Base-by-base conservation (phyloP, 345 rosid genomes). In the Tarenaya hassleriana region DNA sequence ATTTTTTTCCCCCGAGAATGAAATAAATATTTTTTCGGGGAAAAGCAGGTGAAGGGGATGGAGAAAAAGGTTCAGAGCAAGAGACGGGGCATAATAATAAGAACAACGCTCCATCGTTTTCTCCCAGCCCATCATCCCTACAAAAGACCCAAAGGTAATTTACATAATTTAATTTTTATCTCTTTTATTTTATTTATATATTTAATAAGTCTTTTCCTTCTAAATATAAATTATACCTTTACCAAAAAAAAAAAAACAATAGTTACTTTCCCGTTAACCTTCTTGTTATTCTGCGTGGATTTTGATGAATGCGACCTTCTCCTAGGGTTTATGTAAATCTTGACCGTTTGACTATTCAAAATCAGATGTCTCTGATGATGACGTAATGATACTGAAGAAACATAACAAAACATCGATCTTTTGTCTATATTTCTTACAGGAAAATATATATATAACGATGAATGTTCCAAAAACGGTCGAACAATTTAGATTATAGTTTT, bases 31-130 rank as follows among this genome's bases (percentile, higher is more conserved):
- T n/a, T 2, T 42, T 34, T 50, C 58, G 54, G 48, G 41, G 35
- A 50, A 50, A 64, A 50, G 17, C 49, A 64, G 70, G 44, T 52
- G 64, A 66, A 52, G 34, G 45, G 52, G 53, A 66, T 50, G 64
- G 58, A 41, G 65, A 52, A 56, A 66, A 66, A 66, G 56, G 21
- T 53, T 55, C 64, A 51, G 63, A 58, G 48, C 48, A 58, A 64
- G 58, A 8, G 54, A 58, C 10, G 45, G 49, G 51, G 54, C 41
- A 65, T 44, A 65, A 66, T 20, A 58, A 52, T 46, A 44, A 43
- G 33, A 51, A 50, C 44, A 39, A 55, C 37, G 52, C 45, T 57
- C 29, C 29, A 2, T 24, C 29, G 29, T 24, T 45, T 58, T 66
- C 70, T 54, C 56, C 69, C 37, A 59, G 47, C 66, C 52, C 66